Conservation (phyloP, 768 basidiomycete genomes). For the Panus rudis region DNA sequence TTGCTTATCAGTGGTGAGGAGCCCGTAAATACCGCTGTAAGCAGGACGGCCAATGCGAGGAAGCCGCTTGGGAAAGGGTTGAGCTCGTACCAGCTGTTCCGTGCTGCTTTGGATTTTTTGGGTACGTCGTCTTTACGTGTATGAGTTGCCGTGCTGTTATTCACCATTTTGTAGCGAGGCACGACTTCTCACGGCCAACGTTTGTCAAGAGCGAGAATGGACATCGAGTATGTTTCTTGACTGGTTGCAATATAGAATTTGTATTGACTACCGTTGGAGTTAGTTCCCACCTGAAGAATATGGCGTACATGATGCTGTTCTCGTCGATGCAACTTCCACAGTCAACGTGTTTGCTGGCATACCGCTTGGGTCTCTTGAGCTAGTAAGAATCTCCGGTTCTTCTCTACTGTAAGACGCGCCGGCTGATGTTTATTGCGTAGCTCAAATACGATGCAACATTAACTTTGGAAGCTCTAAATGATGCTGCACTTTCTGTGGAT, state of each 20-base stretch:
- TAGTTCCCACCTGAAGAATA: slow-evolving; percentile 62
- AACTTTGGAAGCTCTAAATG: slow-evolving; percentile 61
- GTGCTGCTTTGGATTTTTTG: slow-evolving; percentile 77
- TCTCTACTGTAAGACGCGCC: too few relatives aligned
- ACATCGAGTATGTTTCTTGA: slow-evolving; percentile 39
- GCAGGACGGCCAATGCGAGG: slow-evolving; percentile 23
- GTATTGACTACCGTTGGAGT: slow-evolving; percentile 5
- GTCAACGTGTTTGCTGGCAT: slow-evolving; percentile 74
- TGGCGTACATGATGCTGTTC: slow-evolving; percentile 41
- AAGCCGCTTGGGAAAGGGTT: slow-evolving; percentile 71
- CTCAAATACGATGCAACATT: slow-evolving; percentile 68
- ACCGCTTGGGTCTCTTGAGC: slow-evolving; percentile 67
- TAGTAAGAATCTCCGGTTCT: slow-evolving; percentile 42
- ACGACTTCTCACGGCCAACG: slow-evolving; percentile 54
- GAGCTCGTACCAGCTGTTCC: slow-evolving; percentile 87
- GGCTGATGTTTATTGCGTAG: slow-evolving; percentile 41
- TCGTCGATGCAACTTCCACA: slow-evolving; percentile 73
- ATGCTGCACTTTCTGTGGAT: slow-evolving; percentile 40
- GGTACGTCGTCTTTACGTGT: slow-evolving; percentile 38
- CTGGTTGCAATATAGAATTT: not conserved
- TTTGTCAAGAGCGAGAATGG: slow-evolving; percentile 49
- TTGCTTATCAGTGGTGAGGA: slow-evolving; percentile 67
- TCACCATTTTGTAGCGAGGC: slow-evolving; percentile 48
- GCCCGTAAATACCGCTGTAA: slow-evolving; percentile 16
- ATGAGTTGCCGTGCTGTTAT: too few relatives aligned